phyloP scores from a whole-genome alignment of 177 flowering plant species.

The Vitis hybrid region DNA sequence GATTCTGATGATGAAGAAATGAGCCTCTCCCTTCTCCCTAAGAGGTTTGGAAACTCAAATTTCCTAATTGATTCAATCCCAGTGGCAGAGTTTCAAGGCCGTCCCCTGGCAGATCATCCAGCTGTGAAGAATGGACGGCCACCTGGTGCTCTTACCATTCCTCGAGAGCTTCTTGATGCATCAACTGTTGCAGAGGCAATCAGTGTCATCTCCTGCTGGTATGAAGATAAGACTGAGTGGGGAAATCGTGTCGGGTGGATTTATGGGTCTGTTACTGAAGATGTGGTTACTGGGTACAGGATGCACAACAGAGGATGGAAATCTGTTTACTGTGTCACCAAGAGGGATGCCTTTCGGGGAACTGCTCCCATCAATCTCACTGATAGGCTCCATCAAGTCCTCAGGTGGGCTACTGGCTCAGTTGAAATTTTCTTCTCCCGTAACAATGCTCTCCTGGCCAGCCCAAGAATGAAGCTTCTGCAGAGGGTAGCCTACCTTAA shows the following conservation, averaged over 20 bases:
- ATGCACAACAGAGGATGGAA: conserved; percentile 83
- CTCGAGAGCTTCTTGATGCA: conserved; percentile 57
- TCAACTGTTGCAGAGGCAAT: conserved; percentile 72
- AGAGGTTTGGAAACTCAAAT: conserved; percentile 62
- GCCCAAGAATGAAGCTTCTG: conserved; percentile 53
- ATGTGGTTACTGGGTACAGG: conserved; percentile 72
- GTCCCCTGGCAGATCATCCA: conserved; percentile 66
- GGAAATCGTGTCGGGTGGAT: conserved; percentile 76
- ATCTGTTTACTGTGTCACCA: conserved; percentile 70
- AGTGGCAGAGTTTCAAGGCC: conserved; percentile 67
- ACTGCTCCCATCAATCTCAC: conserved; percentile 80
- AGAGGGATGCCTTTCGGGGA: conserved; percentile 72
- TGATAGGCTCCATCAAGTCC: conserved; percentile 73
- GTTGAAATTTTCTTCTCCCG: conserved; percentile 79
- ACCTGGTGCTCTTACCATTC: conserved; percentile 65
- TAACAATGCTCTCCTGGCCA: conserved; percentile 66
- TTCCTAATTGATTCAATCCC: conserved; percentile 58
- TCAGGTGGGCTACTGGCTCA: conserved; percentile 82
- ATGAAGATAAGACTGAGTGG: conserved; percentile 82
- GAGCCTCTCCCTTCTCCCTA: conserved; percentile 47
- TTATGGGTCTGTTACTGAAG: conserved; percentile 72
- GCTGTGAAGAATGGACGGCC: conserved; percentile 67
- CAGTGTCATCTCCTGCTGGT: conserved; percentile 71
- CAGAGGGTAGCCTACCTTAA: conserved; percentile 67
- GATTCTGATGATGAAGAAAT: conserved; percentile 61